phyloP scores from a whole-genome alignment of 2,329 filamentous ascomycete genomes.

The Calcarisporium arbuscula region DNA sequence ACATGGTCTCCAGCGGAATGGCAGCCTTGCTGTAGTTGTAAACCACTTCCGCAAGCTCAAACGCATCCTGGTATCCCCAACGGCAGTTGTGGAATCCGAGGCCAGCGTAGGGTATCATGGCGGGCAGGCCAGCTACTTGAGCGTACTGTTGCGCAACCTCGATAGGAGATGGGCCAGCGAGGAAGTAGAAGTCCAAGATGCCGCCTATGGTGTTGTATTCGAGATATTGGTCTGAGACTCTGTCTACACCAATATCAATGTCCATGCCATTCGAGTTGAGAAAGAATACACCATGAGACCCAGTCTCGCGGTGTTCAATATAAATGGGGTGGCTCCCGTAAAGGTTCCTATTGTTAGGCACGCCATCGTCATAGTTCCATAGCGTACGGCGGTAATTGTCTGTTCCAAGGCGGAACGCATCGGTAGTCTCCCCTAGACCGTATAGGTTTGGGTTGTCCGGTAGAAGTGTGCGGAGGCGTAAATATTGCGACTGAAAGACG shows the following conservation, averaged over 20 bases:
- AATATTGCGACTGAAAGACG: constrained; percentile 68
- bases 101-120: constrained; percentile 60
- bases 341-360: constrained; percentile 59
- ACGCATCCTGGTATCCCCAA: constrained; percentile 60
- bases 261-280: constrained; percentile 74
- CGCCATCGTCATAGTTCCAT: constrained; percentile 59
- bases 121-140: constrained; percentile 47
- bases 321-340: constrained; percentile 74
- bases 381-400: constrained; percentile 63
- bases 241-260: constrained; percentile 61
- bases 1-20: constrained; percentile 55
- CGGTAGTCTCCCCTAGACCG: constrained; percentile 68
- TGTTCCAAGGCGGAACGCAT: constrained; percentile 58
- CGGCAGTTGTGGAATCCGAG: constrained; percentile 58
- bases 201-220: constrained; percentile 78
- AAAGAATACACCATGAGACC: constrained; percentile 61
- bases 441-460: constrained; percentile 64
- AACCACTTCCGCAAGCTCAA: constrained; percentile 60
- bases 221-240: constrained; percentile 51
- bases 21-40: constrained; percentile 59
- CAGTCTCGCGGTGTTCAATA: constrained; percentile 57
- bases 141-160: constrained; percentile 55
- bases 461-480: constrained; percentile 61
- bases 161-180: constrained; percentile 51
- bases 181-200: constrained; percentile 65